phyloP scores from a whole-genome alignment of 2,329 filamentous ascomycete species.

The Fusarium buxicola region DNA sequence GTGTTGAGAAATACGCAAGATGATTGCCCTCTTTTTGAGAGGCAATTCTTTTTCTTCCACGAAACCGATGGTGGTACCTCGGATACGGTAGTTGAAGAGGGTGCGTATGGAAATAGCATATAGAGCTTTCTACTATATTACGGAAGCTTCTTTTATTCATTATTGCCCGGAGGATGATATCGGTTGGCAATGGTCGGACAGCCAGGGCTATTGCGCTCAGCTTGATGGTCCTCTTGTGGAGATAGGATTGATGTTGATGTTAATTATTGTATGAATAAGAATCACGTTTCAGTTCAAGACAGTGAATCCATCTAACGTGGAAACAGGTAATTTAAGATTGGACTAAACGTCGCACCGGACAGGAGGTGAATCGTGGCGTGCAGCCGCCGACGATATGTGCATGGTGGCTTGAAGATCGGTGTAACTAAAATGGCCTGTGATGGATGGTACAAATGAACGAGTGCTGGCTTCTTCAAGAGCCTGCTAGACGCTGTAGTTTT shows the following conservation, averaged over 20 bases:
- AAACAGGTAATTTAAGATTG: too few species aligned
- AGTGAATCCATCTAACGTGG: too few species aligned
- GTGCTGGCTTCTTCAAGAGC: too few species aligned
- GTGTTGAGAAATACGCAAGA: slow-evolving; percentile 44
- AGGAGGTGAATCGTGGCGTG: too few species aligned
- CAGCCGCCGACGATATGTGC: too few species aligned
- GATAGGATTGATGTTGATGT: slow-evolving; percentile 40
- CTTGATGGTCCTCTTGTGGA: slow-evolving; percentile 27
- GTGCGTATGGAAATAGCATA: slow-evolving; percentile 35
- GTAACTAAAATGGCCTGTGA: too few species aligned
- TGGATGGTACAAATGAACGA: too few species aligned
- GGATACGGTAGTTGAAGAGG: slow-evolving; percentile 5
- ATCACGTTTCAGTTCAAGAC: slow-evolving; percentile 33
- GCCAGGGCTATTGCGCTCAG: slow-evolving; percentile 12
- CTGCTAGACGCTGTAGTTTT: too few species aligned
- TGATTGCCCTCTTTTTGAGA: slow-evolving; percentile 36
- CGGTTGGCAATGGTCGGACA: slow-evolving; percentile 16
- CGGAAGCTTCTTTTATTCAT: slow-evolving; percentile 29
- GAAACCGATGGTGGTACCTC: neutral
- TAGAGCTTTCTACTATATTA: slow-evolving; percentile 32
- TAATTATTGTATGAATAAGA: slow-evolving; percentile 47
- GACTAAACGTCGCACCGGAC: too few species aligned
- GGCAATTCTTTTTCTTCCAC: slow-evolving; percentile 19
- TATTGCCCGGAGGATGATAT: slow-evolving; percentile 12
- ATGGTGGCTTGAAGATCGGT: too few species aligned